Percentiles rank a stretch among this genome's conserved stretches.
phyloP scores from a whole-genome alignment of 2,329 filamentous ascomycete species.

The Arthrocladium fulminans region DNA sequence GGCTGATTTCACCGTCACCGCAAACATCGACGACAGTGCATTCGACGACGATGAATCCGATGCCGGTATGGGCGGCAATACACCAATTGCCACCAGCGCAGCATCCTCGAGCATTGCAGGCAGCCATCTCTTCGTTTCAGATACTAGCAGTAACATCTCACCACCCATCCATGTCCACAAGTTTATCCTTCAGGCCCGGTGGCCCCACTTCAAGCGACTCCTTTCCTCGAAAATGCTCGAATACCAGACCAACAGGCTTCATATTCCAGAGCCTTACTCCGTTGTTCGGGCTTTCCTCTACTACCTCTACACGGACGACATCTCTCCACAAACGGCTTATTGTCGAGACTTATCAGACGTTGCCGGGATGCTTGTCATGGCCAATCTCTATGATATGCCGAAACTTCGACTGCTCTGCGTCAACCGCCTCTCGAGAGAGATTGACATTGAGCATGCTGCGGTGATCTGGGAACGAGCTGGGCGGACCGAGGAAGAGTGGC shows the following conservation, averaged over 20 bases:
- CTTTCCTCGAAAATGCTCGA: conserved; percentile 95
- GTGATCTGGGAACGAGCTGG: conserved; percentile 93
- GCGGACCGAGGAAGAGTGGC: conserved; percentile 84
- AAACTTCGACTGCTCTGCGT: conserved; percentile 85
- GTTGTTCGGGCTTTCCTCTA: conserved; percentile 92
- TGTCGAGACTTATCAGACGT: conserved; percentile 67
- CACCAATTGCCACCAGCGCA: conserved; percentile 22
- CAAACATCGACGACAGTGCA: conserved; percentile 57
- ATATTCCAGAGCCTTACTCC: conserved; percentile 91
- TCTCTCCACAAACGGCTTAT: conserved; percentile 52
- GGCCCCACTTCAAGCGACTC: conserved; percentile 90
- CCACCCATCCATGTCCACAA: conserved; percentile 88
- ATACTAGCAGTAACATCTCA: conserved; percentile 48
- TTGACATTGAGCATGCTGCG: conserved; percentile 90
- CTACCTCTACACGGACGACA: conserved; percentile 94
- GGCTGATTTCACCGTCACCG: conserved; percentile 85
- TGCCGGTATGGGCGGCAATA: conserved; percentile 25
- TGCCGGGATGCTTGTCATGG: conserved; percentile 90
- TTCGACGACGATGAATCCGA: conserved; percentile 50
- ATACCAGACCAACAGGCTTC: conserved; percentile 94
- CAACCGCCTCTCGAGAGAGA: conserved; percentile 77
- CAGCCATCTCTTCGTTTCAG: conserved; percentile 17
- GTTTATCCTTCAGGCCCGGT: conserved; percentile 85
- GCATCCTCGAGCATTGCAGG: conserved; percentile 16
- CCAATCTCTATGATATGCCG: conserved; percentile 95